Percentiles rank a stretch among this genome's conserved stretches.
Evolutionary conservation across 805 yeast species (phyloP).

Genomic region (Cyberlindnera mycetangii): DNA sequence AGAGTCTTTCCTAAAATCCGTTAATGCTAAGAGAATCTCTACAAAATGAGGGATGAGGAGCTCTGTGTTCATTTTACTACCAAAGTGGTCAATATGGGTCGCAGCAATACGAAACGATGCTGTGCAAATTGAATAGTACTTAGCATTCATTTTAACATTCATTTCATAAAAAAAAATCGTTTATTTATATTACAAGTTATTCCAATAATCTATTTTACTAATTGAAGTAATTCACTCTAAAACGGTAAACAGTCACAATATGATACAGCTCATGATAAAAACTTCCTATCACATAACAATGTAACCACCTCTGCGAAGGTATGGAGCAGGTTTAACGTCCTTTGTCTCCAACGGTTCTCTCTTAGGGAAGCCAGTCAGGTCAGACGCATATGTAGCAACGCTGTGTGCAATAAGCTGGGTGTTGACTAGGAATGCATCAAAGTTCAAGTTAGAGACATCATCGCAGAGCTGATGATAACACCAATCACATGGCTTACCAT

Average conservation of each 20-base stretch:
- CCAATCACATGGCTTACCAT: conserved; percentile 74
- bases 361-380: conserved; percentile 74
- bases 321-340: neutral
- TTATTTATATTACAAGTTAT: too few relatives aligned
- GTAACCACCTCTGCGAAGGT: conserved; percentile 5
- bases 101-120: too few relatives aligned
- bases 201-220: neutral
- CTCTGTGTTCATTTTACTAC: neutral
- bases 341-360: conserved; percentile 15
- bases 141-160: conserved; percentile 1
- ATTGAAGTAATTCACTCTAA: neutral
- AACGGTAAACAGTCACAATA: too few relatives aligned
- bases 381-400: conserved; percentile 81
- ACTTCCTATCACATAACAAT: neutral
- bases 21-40: neutral
- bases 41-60: neutral
- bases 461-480: conserved; percentile 92
- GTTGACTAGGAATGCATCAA: conserved; percentile 82
- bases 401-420: conserved; percentile 89
- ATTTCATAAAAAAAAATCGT: neutral
- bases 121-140: too few relatives aligned
- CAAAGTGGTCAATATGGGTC: too few relatives aligned
- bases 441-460: conserved; percentile 68
- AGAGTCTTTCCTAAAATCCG: conserved; percentile 30
- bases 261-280: neutral